Evolutionary conservation across 257 asterid genomes (phyloP).

Genomic region (Knoxia roxburghii): DNA sequence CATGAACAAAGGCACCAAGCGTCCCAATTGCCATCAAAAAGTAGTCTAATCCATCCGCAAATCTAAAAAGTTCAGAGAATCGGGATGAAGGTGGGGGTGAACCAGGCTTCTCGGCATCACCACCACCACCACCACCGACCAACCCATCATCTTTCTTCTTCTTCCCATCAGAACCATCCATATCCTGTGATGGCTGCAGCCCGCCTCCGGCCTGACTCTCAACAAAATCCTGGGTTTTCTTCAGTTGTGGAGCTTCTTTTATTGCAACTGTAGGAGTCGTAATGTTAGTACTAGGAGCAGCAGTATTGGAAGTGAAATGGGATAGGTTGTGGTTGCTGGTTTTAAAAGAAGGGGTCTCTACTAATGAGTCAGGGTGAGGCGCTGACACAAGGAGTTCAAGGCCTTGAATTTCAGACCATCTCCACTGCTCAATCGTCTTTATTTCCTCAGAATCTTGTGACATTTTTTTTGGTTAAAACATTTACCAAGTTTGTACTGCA

Average conservation of each 20-base stretch:
- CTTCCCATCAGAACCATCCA: slow-evolving; percentile 42
- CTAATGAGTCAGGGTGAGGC: slow-evolving; percentile 16
- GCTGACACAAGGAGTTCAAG: slow-evolving; percentile 66
- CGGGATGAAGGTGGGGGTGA: slow-evolving; percentile 46
- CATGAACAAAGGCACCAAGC: slow-evolving; percentile 91
- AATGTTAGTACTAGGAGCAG: neutral
- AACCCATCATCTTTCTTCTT: slow-evolving; percentile 30
- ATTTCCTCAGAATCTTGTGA: slow-evolving; percentile 50
- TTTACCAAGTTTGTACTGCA: slow-evolving; percentile 12
- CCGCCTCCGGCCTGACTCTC: neutral
- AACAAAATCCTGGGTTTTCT: slow-evolving; percentile 12
- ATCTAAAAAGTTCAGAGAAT: slow-evolving; percentile 71
- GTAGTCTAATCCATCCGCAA: slow-evolving; percentile 82
- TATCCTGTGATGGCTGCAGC: slow-evolving; percentile 15
- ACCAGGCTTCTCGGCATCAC: slow-evolving; percentile 41
- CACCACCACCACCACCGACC: slow-evolving; percentile 15
- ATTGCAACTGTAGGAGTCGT: slow-evolving; percentile 1
- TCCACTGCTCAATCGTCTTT: slow-evolving; percentile 70
- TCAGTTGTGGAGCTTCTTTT: slow-evolving; percentile 7
- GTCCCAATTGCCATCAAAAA: slow-evolving; percentile 75
- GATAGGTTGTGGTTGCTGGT: slow-evolving; percentile 20
- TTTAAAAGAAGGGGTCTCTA: slow-evolving; percentile 34
- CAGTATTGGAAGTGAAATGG: slow-evolving; percentile 3
- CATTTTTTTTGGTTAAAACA: slow-evolving; percentile 37
- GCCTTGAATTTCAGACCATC: slow-evolving; percentile 80